Base-by-base conservation (phyloP, 2,329 filamentous ascomycete genomes). In the Fusarium sp. region DNA sequence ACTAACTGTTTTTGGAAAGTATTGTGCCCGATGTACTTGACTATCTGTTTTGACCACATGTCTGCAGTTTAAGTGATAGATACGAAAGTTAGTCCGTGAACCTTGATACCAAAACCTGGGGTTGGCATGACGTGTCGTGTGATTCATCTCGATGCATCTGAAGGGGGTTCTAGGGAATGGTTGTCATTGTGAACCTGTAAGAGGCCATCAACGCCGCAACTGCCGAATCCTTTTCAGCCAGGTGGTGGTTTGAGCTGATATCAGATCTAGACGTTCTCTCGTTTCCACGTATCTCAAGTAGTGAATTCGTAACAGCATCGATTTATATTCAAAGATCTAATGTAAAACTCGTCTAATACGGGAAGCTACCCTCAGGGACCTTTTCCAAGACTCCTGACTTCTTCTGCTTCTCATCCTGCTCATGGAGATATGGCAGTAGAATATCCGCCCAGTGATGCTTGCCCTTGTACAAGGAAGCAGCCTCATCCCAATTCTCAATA, bases 401-500 rank as follows among this genome's bases (percentile, higher is more conserved):
- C 15, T 55, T 69, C 16, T 70, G 58, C 8, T 49, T 12, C 16
- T 52, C 41, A 4, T 71, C 40, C 8, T 71, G 65, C 2, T 69
- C 62, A 0, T 62, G 62, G 2, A 72, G 16, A 16, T 69, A 72
- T 0, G 69, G 65, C 11, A 71, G 20, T 4, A 72, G 20, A 4
- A 72, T 59, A 13, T 40, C 41, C 0, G 57, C 51, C 69, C 69
- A 72, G 7, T 72, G 62, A 9, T 72, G 69, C 1, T 64, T 71
- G 0, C 69, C 68, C 12, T 71, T 71, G 6, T 71, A 71, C 0
- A 37, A 26, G 0, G 69, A 71, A 0, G 57, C 52, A 0, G 50
- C 38, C 3, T 71, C 65, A 28, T 71, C 69, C 65, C 68, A 71
- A 2, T 69, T 58, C 13, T 67, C 66, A 26, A 71, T 71, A 0